Evolutionary conservation across 148 eudicot species (phyloP).

Genomic region (Camellia japonica): DNA sequence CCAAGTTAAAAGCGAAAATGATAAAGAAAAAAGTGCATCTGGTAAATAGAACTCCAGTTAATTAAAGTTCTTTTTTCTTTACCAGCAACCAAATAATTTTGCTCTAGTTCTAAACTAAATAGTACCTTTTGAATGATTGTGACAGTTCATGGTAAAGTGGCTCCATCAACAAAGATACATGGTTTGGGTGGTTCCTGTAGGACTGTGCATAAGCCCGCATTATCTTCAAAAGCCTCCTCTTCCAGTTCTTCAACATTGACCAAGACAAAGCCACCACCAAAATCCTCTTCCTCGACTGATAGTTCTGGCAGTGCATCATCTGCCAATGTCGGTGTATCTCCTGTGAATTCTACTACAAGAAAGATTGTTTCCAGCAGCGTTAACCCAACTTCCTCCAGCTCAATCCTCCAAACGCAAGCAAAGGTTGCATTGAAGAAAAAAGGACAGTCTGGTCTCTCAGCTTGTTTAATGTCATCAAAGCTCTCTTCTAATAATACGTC

Average conservation of each 20-base stretch:
- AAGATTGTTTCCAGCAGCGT: constrained; percentile 30
- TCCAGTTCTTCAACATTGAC: constrained; percentile 40
- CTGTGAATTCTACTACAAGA: constrained; percentile 32
- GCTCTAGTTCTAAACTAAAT: background rate
- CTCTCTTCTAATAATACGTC: constrained; percentile 60
- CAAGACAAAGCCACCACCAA: constrained; percentile 31
- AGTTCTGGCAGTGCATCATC: constrained; percentile 55
- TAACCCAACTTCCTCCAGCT: constrained; percentile 40
- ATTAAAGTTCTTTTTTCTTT: background rate
- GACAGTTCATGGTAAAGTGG: constrained; percentile 43
- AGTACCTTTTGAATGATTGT: constrained; percentile 16
- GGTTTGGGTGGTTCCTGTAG: constrained; percentile 37
- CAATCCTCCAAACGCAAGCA: constrained; percentile 48
- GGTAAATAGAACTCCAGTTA: constrained; percentile 23
- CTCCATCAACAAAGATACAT: constrained; percentile 29
- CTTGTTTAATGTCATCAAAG: constrained; percentile 41
- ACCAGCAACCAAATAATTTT: background rate
- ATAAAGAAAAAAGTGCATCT: constrained; percentile 32
- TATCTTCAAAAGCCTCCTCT: constrained; percentile 37
- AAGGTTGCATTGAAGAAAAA: constrained; percentile 43
- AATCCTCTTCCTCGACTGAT: constrained; percentile 49
- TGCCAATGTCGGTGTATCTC: constrained; percentile 32
- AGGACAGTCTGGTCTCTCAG: constrained; percentile 35
- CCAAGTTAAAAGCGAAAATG: constrained; percentile 46
- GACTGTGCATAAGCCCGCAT: constrained; percentile 40